phyloP scores from a whole-genome alignment of 805 yeast genomes.

The Metschnikowia orientalis region DNA sequence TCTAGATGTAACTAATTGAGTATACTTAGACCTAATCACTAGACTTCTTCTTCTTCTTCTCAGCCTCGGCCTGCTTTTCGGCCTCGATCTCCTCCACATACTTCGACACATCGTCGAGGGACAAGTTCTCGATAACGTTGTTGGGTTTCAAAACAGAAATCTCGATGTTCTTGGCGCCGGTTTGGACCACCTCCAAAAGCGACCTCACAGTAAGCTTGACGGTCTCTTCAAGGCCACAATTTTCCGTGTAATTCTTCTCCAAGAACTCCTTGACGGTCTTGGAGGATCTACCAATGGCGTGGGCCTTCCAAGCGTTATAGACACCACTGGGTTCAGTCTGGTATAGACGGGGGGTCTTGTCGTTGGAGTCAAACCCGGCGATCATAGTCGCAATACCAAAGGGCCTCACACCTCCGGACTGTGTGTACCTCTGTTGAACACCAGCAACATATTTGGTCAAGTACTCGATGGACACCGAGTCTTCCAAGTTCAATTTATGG shows the following conservation, averaged over 20 bases:
- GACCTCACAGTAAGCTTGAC: slow-evolving; percentile 80
- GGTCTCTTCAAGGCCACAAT: slow-evolving; percentile 62
- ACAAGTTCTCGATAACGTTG: slow-evolving; percentile 51
- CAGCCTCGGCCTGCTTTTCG: slow-evolving; percentile 81
- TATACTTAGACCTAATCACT: slow-evolving; percentile 2
- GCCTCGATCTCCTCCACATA: slow-evolving; percentile 80
- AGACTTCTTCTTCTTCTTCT: slow-evolving; percentile 52
- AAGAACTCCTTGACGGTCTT: slow-evolving; percentile 94
- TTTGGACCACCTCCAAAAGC: slow-evolving; percentile 92
- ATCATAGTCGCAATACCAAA: slow-evolving; percentile 93
- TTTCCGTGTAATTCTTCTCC: slow-evolving; percentile 78
- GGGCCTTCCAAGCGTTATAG: slow-evolving; percentile 96
- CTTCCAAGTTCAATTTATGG: slow-evolving; percentile 89
- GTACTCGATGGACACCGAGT: slow-evolving; percentile 87
- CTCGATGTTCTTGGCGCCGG: slow-evolving; percentile 96
- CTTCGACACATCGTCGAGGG: slow-evolving; percentile 66
- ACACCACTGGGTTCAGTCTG: slow-evolving; percentile 98
- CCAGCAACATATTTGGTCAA: slow-evolving; percentile 96
- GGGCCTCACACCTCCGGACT: slow-evolving; percentile 97
- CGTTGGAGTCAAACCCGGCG: slow-evolving; percentile 92
- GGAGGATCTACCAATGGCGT: slow-evolving; percentile 91
- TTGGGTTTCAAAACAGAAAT: slow-evolving; percentile 80
- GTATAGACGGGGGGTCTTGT: slow-evolving; percentile 73
- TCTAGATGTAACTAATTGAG: background rate
- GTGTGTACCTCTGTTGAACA: slow-evolving; percentile 94